Evolutionary conservation across 2,329 filamentous ascomycete species (phyloP).

Genomic region (Sarocladium strictum): DNA sequence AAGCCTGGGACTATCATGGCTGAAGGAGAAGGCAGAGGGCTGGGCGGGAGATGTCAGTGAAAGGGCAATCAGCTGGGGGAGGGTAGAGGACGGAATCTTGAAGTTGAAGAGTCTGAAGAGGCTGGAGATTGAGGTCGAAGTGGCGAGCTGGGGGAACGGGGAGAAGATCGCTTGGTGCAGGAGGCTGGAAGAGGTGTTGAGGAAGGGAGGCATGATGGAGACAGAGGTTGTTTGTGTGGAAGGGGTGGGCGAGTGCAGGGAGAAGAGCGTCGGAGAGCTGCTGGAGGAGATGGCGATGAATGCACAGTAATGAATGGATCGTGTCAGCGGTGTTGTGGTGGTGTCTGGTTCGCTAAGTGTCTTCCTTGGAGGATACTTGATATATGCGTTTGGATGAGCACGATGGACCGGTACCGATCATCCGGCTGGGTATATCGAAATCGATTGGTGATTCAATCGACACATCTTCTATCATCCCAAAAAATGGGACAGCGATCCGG

Average conservation of each 20-base stretch:
- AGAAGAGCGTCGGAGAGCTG: background rate
- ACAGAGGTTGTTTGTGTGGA: constrained; percentile 20
- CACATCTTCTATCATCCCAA: no score
- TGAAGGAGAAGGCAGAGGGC: constrained; percentile 13
- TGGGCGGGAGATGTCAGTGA: constrained; percentile 14
- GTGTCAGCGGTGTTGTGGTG: background rate
- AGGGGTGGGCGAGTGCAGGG: constrained; percentile 17
- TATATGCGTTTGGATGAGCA: no score
- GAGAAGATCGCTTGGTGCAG: constrained; percentile 10
- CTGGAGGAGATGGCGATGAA: constrained; percentile 14
- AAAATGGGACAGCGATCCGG: no score
- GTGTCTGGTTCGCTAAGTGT: background rate
- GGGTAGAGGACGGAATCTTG: constrained; percentile 24
- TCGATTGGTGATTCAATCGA: no score
- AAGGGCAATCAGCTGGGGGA: background rate
- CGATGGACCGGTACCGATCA: no score
- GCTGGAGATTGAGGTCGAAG: constrained; percentile 35
- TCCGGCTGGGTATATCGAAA: no score
- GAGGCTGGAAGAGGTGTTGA: constrained; percentile 1
- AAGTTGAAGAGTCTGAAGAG: constrained; percentile 24
- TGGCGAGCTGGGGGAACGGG: constrained; percentile 21
- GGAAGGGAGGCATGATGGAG: constrained; percentile 4
- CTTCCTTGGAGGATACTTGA: no score
- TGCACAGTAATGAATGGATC: no score
- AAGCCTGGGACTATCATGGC: constrained; percentile 14